Evolutionary conservation across 345 rosid genomes (phyloP).

Genomic region (Citrus reticulata): DNA sequence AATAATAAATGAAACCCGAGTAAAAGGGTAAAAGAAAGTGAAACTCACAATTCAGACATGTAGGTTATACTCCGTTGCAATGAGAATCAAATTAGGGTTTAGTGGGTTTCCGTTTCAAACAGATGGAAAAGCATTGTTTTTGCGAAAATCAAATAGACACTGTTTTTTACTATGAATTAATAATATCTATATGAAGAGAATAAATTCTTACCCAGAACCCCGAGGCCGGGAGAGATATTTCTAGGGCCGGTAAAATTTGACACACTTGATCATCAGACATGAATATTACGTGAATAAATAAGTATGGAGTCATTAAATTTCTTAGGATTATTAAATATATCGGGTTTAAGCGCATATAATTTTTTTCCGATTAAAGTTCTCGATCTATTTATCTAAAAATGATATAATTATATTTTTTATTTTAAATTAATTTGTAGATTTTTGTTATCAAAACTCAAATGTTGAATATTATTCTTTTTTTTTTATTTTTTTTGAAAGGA

Average conservation of each 20-base stretch:
- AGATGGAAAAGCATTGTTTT: neutral
- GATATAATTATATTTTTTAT: too few species aligned
- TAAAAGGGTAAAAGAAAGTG: neutral
- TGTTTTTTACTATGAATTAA: neutral
- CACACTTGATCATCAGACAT: too few species aligned
- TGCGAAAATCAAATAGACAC: neutral
- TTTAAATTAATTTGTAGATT: too few species aligned
- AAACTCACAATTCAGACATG: constrained; percentile 5
- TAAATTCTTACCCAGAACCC: too few species aligned
- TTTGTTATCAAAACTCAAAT: fast-evolving
- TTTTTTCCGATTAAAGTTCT: fast-evolving
- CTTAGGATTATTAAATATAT: fast-evolving
- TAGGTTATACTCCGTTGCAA: neutral
- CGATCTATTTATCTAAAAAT: too few species aligned
- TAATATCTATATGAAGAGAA: too few species aligned
- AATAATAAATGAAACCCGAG: neutral
- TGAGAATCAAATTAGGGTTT: neutral
- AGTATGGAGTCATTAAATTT: too few species aligned
- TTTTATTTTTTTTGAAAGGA: too few species aligned
- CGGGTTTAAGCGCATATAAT: fast-evolving
- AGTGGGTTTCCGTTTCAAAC: neutral
- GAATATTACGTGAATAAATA: too few species aligned
- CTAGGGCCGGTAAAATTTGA: too few species aligned
- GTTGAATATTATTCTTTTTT: fast-evolving
- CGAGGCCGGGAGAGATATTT: too few species aligned